phyloP scores from a whole-genome alignment of 1,284 basidiomycete genomes.

The Mycosarcoma mackinlayi region DNA sequence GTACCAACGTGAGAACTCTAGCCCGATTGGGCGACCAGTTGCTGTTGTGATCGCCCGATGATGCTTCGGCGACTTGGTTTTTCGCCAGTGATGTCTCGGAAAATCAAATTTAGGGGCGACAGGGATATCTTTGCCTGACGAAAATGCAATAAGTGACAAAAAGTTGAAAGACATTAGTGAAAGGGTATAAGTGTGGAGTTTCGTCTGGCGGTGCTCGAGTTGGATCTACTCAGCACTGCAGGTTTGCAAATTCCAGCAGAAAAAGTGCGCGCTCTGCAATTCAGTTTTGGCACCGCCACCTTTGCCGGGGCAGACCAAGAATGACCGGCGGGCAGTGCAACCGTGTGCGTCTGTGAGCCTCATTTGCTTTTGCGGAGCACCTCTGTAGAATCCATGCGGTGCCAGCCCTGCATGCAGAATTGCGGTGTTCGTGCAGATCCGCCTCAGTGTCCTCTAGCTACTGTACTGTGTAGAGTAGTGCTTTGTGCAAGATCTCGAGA shows the following conservation, averaged over 20 bases:
- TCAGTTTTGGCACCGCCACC: background rate
- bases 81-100: background rate
- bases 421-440: conserved; percentile 25
- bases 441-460: background rate
- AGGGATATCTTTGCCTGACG: no score
- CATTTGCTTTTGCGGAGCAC: no score
- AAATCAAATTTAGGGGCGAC: no score
- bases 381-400: background rate
- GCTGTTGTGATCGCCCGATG: background rate
- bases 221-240: background rate
- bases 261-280: background rate
- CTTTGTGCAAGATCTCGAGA: no score
- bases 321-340: conserved; percentile 7
- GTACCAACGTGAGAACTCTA: no score
- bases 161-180: no score
- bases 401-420: conserved; percentile 14
- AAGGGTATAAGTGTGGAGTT: conserved; percentile 1
- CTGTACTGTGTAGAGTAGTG: background rate
- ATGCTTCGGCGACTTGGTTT: conserved; percentile 5
- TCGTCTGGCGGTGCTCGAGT: conserved; percentile 1
- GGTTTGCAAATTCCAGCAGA: background rate
- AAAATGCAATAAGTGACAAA: no score
- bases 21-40: conserved; percentile 1
- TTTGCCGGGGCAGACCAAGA: no score
- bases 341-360: background rate